Percentiles rank a stretch among this genome's conserved stretches.
Evolutionary conservation across 345 rosid genomes (phyloP).

Genomic region (Salix suchowensis): DNA sequence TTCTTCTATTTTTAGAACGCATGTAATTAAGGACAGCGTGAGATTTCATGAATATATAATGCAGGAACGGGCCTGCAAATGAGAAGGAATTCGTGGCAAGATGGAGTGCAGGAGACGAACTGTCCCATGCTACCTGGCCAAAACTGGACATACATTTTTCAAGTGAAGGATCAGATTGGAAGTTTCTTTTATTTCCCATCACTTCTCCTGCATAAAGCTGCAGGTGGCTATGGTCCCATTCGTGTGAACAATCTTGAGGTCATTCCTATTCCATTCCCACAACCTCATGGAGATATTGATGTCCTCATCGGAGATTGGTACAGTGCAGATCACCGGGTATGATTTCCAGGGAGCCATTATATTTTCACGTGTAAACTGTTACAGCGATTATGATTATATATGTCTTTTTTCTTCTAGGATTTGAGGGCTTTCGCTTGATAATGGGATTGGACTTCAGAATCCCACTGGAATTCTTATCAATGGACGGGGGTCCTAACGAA

Average conservation of each 20-base stretch:
- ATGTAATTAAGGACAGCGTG: no score
- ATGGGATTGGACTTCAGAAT: slow-evolving; percentile 7
- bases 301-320: slow-evolving; percentile 34
- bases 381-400: no score
- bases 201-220: slow-evolving; percentile 30
- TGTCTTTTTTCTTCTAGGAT: background rate
- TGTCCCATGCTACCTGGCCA: slow-evolving; percentile 27
- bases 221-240: slow-evolving; percentile 35
- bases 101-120: slow-evolving; percentile 39
- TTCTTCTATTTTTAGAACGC: background rate
- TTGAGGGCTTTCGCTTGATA: slow-evolving; percentile 22
- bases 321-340: slow-evolving; percentile 17
- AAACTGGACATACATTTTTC: slow-evolving; percentile 32
- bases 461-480: slow-evolving; percentile 31
- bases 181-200: slow-evolving; percentile 43
- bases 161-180: slow-evolving; percentile 38
- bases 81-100: slow-evolving; percentile 42
- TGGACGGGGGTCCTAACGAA: slow-evolving; percentile 22
- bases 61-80: slow-evolving; percentile 38
- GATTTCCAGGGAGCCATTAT: background rate
- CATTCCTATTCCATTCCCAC: slow-evolving; percentile 23
- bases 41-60: background rate
- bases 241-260: slow-evolving; percentile 11
- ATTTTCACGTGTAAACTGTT: no score
- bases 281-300: slow-evolving; percentile 20